These are phyloP conservation scores for Rubus idaeus DNA, from an alignment of 306 rosid species.

Conservation along the genomic window DNA sequence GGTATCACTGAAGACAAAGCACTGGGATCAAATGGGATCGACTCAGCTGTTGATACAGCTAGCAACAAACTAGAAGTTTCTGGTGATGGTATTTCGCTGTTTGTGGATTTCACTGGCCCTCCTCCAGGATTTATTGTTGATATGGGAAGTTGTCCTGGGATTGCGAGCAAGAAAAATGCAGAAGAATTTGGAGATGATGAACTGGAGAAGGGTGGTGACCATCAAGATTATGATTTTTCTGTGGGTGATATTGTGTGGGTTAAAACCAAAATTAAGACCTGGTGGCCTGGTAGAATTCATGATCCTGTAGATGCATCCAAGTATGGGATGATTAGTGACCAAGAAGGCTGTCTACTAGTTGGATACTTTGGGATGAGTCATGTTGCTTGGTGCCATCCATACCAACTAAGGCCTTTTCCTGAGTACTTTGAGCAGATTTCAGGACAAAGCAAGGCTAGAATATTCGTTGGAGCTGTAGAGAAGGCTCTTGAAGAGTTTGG, in stretches of 20 bases:
- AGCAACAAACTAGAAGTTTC: constrained; percentile 31
- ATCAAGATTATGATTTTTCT: constrained; percentile 26
- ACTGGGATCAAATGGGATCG: constrained; percentile 17
- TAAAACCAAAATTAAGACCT: constrained; percentile 46
- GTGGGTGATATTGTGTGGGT: constrained; percentile 59
- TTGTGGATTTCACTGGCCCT: constrained; percentile 38
- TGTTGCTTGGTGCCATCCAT: constrained; percentile 36
- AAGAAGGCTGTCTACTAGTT: constrained; percentile 25
- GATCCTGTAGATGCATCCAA: constrained; percentile 32
- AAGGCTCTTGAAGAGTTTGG: constrained; percentile 57
- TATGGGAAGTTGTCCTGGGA: constrained; percentile 20
- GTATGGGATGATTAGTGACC: constrained; percentile 15
- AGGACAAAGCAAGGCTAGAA: constrained; percentile 35
- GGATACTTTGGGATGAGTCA: constrained; percentile 45
- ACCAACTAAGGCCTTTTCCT: constrained; percentile 40
- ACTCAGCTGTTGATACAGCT: constrained; percentile 11
- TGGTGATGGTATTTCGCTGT: constrained; percentile 36
- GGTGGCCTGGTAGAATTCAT: constrained; percentile 60
- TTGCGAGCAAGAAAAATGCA: background rate
- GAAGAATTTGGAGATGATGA: constrained; percentile 27
- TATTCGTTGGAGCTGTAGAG: constrained; percentile 53
- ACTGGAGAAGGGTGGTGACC: constrained; percentile 16
- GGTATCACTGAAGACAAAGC: constrained; percentile 16
- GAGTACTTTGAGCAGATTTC: constrained; percentile 39
- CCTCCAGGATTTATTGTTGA: constrained; percentile 12